phyloP scores from a whole-genome alignment of 495 filamentous ascomycete species.

The Xylaria grammica region DNA sequence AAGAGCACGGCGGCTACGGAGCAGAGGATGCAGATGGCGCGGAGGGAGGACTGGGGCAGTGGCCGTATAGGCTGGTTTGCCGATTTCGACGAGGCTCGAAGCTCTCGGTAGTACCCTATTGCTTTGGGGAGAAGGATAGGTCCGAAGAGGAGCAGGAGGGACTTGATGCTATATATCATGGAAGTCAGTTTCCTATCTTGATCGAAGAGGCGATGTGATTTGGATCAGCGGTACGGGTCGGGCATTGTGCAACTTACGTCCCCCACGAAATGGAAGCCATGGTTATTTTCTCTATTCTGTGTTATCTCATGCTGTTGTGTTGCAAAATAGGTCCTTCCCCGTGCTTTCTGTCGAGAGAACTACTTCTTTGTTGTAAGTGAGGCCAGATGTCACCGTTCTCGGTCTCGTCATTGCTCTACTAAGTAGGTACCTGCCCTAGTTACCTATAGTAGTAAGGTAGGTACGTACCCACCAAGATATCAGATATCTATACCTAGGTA shows the following conservation, averaged over 20 bases:
- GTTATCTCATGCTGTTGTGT: constrained; percentile 27
- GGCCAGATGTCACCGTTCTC: constrained; percentile 18
- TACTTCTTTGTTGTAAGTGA: constrained; percentile 18
- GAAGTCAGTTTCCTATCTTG: constrained; percentile 16
- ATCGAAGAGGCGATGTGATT: background rate
- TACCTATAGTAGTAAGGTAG: no score
- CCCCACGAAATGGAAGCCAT: constrained; percentile 53
- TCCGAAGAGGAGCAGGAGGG: constrained; percentile 81
- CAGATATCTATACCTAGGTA: no score
- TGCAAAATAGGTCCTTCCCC: background rate
- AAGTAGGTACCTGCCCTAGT: background rate
- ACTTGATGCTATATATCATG: constrained; percentile 63
- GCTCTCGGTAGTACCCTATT: constrained; percentile 70
- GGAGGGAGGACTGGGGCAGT: constrained; percentile 54
- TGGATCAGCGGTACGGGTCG: background rate
- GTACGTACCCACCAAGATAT: no score
- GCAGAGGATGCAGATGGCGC: constrained; percentile 67
- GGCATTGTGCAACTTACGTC: constrained; percentile 44
- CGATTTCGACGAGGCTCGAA: constrained; percentile 52
- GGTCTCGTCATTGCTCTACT: background rate
- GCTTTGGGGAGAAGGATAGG: constrained; percentile 80
- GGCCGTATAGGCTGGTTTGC: constrained; percentile 64
- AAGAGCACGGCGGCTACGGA: constrained; percentile 61
- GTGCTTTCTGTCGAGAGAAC: background rate
- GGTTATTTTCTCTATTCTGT: constrained; percentile 22